Base-by-base conservation (phyloP, 2,329 filamentous ascomycete species). In the Aspergillus awamori region DNA sequence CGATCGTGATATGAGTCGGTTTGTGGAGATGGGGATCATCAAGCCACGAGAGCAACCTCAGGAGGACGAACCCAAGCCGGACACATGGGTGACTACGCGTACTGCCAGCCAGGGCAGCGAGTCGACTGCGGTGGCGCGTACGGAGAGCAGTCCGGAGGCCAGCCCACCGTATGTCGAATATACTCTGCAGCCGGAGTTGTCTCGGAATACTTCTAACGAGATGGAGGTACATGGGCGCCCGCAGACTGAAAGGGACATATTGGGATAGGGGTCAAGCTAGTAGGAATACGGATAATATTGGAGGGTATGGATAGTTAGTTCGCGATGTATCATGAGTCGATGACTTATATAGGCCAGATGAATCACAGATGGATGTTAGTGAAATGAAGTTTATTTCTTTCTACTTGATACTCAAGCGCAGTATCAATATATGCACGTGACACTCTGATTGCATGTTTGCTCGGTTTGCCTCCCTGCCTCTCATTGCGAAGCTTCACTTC, bases 1-100 rank as follows among this genome's bases (percentile, higher is more conserved):
- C 8, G 13, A 36, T 10, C 28, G 53, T 15, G 62, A 64, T 26
- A 49, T 63, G 55, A 48, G 26, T 4, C 45, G 43, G 2, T 63
- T 49, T 24, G 58, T 65, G 4, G 63, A 65, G 45, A 55, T 65
- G 63, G 63, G 63, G 2, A 59, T 61, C n/a, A 58, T 63, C 53
- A 59, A 59, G 8, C 64, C 56, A 11, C 47, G 52, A 33, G 47
- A 54, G 17, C 48, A 60, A 36, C 8, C 28, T 13, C 49, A 54
- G 36, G 11, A 17, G 10, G 17, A 30, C 5, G 48, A 17, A 10
- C 55, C 43, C 15, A 57, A 49, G 45, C 55, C 55, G 5, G 57
- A 53, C 13, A 38, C 59, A 4, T 54, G 51, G 2, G 53, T 65
- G n/a, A 58, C 38, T 8, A 60, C 51, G 10, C 61, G 56, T 6